Conservation (phyloP, 2,329 filamentous ascomycete genomes). For the Dothideomycetes sp. region DNA sequence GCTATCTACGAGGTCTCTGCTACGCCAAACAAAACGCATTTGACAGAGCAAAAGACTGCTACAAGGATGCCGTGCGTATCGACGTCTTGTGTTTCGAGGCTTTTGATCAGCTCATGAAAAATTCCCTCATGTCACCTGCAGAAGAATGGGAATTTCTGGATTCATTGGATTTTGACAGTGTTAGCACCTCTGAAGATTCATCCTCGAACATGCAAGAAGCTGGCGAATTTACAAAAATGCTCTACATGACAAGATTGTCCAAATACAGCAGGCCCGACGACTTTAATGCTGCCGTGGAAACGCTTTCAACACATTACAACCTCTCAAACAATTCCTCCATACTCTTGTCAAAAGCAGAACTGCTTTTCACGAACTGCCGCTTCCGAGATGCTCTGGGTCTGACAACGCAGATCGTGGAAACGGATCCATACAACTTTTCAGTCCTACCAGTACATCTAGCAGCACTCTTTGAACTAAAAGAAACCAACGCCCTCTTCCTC, state of each 20-base stretch:
- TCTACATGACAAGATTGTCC: constrained; percentile 89
- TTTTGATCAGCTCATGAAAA: constrained; percentile 96
- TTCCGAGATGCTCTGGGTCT: constrained; percentile 80
- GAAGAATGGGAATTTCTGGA: constrained; percentile 88
- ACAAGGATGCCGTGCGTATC: constrained; percentile 93
- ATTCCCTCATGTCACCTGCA: constrained; percentile 78
- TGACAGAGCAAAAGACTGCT: constrained; percentile 93
- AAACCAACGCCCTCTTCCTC: constrained; percentile 83
- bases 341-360: constrained; percentile 78
- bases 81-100: constrained; percentile 98
- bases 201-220: constrained; percentile 69
- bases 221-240: constrained; percentile 86
- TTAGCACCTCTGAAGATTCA: constrained; percentile 53
- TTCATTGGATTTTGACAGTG: constrained; percentile 80
- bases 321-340: constrained; percentile 81
- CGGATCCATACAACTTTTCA: constrained; percentile 80
- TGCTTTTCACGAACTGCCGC: constrained; percentile 88
- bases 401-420: constrained; percentile 70
- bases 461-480: constrained; percentile 76
- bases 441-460: constrained; percentile 88
- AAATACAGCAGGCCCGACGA: constrained; percentile 85
- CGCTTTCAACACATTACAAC: constrained; percentile 86
- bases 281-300: constrained; percentile 79
- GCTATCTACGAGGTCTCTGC: constrained; percentile 85
- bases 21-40: constrained; percentile 97